Base-by-base conservation (phyloP, 2,329 filamentous ascomycete species). In the Claviceps arundinis region DNA sequence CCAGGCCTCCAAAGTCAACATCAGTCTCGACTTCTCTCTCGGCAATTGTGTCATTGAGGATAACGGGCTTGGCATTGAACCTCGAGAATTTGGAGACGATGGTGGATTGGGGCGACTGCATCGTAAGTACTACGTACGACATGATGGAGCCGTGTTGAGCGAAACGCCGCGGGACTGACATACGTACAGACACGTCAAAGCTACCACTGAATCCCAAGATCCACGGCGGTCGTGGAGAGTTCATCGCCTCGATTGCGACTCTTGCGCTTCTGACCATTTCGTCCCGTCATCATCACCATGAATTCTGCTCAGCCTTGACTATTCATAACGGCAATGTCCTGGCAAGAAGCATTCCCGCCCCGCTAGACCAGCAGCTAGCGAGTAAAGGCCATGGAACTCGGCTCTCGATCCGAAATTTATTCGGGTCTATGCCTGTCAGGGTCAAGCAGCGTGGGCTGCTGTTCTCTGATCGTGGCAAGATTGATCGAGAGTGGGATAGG, bases 341-440 rank as follows among this genome's bases (percentile, higher is more conserved):
- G 37, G 72, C 78, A 47, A 78, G 88, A 30, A 74, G 85, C 52
- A 68, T 74, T 1, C 84, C 86, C 5, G 78, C 81, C 5, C 71
- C 75, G 11, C 65, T 73, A 7, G 76, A 82, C 48, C 77, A 86
- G 46, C 71, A 75, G 47, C 60, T 87, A 6, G 59, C 73, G 8
- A 70, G 68, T 38, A 76, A 75, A 52, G 65, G 71, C 19, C 81
- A 87, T 68, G 91, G 91, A 4, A 95, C 90, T 0, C 78, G 80
- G 30, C 81, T 91, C 2, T 76, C 76, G 0, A 84, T 95, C 5
- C 80, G 83, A 52, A 84, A 95, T 64, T 71, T 96, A 1, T 97
- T 96, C 67, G 89, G 90, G 0, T 85, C 83, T 54, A 87, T 96
- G 80, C 89, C 91, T 0, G 91, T 96, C 13, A 82, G 91, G 14